Evolutionary conservation across 257 asterid genomes (phyloP).

Genomic region (Capsicum chinense): DNA sequence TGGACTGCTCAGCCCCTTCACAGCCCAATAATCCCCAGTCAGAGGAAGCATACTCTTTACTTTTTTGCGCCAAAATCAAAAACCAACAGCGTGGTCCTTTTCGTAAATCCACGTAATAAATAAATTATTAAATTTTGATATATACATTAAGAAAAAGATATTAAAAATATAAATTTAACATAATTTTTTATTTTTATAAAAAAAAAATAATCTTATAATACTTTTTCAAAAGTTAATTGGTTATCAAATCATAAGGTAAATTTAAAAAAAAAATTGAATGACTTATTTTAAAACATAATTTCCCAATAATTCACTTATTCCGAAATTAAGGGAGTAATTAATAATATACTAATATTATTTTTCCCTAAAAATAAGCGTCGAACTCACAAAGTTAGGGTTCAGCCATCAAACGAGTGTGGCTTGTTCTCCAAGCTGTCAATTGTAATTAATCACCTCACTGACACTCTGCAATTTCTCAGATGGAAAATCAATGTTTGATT

Average conservation of each 20-base stretch:
- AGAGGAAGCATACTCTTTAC: background rate
- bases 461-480: constrained; percentile 6
- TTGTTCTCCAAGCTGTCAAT: constrained; percentile 15
- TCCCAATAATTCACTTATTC: too few relatives aligned
- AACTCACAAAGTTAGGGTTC: constrained; percentile 20
- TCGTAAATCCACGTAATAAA: background rate
- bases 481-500: constrained; percentile 26
- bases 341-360: background rate
- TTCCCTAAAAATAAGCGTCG: background rate
- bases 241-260: too few relatives aligned
- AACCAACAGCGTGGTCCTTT: background rate
- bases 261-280: too few relatives aligned
- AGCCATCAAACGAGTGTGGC: background rate
- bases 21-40: background rate
- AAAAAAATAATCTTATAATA: too few relatives aligned
- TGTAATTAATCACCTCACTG: background rate
- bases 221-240: too few relatives aligned
- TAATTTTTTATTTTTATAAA: too few relatives aligned
- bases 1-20: background rate
- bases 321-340: too few relatives aligned
- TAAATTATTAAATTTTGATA: too few relatives aligned
- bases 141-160: too few relatives aligned
- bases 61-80: background rate
- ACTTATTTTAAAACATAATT: too few relatives aligned
- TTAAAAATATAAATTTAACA: too few relatives aligned